Conservation (phyloP, 148 eudicot genomes). For the Chenopodium quinoa region DNA sequence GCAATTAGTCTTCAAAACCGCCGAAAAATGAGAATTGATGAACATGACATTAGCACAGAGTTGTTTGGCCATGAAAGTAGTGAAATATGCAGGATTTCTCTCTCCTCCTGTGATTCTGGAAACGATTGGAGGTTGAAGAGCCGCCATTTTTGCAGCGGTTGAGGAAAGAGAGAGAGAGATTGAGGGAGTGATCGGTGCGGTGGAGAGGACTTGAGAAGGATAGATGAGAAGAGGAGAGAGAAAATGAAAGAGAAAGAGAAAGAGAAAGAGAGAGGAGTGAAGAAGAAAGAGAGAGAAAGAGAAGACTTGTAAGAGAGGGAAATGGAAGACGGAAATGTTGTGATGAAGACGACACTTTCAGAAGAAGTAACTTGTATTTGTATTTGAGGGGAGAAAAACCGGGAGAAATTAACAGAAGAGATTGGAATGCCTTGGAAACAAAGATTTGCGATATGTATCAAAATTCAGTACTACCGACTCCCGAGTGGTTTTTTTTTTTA, state of each 20-base stretch:
- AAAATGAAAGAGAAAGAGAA: conserved; percentile 25
- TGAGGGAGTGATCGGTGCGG: not conserved
- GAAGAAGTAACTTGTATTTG: not conserved
- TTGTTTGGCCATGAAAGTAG: conserved; percentile 35
- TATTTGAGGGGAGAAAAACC: not conserved
- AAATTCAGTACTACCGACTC: no score
- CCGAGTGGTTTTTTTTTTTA: no score
- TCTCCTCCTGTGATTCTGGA: conserved; percentile 37
- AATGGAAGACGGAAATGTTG: not conserved
- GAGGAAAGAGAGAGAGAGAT: conserved; percentile 11
- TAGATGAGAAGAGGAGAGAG: not conserved
- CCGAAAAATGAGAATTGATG: conserved; percentile 34
- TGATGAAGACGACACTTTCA: conserved; percentile 19
- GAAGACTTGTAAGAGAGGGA: conserved; percentile 11
- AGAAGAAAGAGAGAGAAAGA: not conserved
- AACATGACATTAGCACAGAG: conserved; percentile 35
- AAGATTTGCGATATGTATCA: not conserved
- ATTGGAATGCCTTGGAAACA: conserved; percentile 25
- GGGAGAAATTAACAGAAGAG: not conserved
- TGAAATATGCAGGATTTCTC: conserved; percentile 33
- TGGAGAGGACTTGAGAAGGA: not conserved
- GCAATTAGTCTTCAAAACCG: not conserved
- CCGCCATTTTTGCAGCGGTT: conserved; percentile 21
- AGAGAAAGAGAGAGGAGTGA: not conserved
- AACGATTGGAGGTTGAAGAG: conserved; percentile 45